Percentiles rank a stretch among this genome's conserved stretches.
phyloP scores from a whole-genome alignment of 768 basidiomycete genomes.

The Rhizopogon roseolus region DNA sequence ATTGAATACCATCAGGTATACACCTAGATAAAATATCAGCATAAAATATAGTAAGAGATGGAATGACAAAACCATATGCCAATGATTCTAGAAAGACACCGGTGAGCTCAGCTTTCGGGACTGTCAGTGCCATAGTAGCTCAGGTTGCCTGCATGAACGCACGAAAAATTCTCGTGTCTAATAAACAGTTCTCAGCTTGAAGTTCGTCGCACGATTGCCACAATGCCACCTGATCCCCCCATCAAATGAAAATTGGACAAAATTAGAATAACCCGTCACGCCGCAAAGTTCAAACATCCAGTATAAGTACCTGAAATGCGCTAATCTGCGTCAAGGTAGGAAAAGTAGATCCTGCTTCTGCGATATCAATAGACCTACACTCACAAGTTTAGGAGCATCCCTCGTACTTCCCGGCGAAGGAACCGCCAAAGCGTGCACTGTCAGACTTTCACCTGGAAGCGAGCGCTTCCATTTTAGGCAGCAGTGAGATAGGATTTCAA shows the following conservation, averaged over 20 bases:
- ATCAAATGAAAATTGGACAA: too few species aligned
- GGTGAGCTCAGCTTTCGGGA: slow-evolving; percentile 6
- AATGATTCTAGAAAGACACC: slow-evolving; percentile 8
- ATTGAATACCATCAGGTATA: slow-evolving; percentile 8
- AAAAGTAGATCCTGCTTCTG: not conserved
- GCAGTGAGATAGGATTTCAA: too few species aligned
- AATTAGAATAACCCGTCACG: not conserved
- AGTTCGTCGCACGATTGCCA: not conserved
- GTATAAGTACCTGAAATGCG: not conserved
- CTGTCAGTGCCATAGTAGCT: slow-evolving; percentile 4
- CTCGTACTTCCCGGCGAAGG: too few species aligned
- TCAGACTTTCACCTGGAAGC: too few species aligned
- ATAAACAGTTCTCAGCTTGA: not conserved
- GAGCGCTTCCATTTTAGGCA: too few species aligned
- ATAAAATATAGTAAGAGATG: not conserved
- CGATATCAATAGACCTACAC: not conserved
- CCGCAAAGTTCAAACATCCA: too few species aligned
- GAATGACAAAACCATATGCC: slow-evolving; percentile 3
- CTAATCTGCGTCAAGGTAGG: not conserved
- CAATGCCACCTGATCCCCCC: not conserved
- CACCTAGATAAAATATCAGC: not conserved
- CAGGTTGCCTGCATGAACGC: not conserved
- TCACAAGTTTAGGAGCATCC: not conserved
- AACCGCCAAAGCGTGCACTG: too few species aligned
- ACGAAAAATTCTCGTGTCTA: not conserved